phyloP scores from a whole-genome alignment of 768 basidiomycete genomes.

The Boletus rubescentipes region DNA sequence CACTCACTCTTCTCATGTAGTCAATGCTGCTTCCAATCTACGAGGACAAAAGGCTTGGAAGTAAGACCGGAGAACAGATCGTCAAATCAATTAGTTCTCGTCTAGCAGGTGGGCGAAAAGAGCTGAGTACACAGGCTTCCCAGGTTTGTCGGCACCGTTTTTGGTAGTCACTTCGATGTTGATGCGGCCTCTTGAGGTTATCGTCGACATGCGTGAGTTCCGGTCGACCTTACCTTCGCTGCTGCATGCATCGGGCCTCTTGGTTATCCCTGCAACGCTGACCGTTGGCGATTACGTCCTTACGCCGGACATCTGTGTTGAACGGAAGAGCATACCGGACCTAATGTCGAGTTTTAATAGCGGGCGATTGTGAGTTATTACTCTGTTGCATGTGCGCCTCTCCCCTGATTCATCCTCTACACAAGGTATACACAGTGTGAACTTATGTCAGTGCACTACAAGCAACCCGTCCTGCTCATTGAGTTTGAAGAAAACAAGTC shows the following conservation, averaged over 20 bases:
- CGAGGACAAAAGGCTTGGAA: conserved; percentile 52
- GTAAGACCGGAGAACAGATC: conserved; percentile 48
- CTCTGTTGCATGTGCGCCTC: background rate
- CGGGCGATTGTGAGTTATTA: conserved; percentile 81
- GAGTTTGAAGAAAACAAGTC: conserved; percentile 98
- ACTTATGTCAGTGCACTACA: conserved; percentile 94
- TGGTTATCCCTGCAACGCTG: conserved; percentile 87
- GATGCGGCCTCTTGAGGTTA: conserved; percentile 57
- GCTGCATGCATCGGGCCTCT: conserved; percentile 75
- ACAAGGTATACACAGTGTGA: conserved; percentile 94
- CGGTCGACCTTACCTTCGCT: conserved; percentile 88
- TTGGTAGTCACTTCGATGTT: background rate
- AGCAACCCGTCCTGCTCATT: conserved; percentile 87
- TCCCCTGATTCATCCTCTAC: conserved; percentile 2
- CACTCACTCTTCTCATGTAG: conserved; percentile 38
- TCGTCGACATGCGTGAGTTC: conserved; percentile 97
- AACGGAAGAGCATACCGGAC: conserved; percentile 93
- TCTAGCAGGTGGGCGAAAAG: conserved; percentile 81
- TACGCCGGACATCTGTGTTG: conserved; percentile 93
- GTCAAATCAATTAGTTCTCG: conserved; percentile 83
- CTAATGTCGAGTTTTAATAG: conserved; percentile 91
- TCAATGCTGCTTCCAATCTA: conserved; percentile 86
- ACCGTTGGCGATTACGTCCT: conserved; percentile 96
- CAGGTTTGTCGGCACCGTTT: conserved; percentile 39
- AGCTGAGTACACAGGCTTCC: conserved; percentile 62